phyloP scores from a whole-genome alignment of 1,284 basidiomycete species.

The Xerocomus nothofagi region DNA sequence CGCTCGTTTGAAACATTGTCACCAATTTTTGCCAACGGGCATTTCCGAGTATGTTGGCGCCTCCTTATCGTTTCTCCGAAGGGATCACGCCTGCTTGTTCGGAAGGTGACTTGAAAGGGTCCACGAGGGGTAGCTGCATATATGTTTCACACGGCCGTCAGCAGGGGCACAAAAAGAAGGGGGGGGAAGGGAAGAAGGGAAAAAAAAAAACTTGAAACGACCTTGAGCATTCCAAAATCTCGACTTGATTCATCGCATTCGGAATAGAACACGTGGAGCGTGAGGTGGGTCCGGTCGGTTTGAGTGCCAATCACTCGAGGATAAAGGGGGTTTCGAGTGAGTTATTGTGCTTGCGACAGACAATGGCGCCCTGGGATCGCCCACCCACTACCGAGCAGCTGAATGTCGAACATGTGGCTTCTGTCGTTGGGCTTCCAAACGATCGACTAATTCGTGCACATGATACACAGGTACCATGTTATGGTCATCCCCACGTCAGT shows the following conservation, averaged over 20 bases:
- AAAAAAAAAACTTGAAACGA: slow-evolving; percentile 20
- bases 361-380: slow-evolving; percentile 43
- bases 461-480: slow-evolving; percentile 52
- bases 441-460: slow-evolving; percentile 62
- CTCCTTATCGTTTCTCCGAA: slow-evolving; percentile 56
- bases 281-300: slow-evolving; percentile 54
- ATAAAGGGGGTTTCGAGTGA: slow-evolving; percentile 41
- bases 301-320: slow-evolving; percentile 35
- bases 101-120: slow-evolving; percentile 44
- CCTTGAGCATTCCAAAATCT: slow-evolving; percentile 58
- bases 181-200: too few species aligned
- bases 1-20: too few species aligned
- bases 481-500: slow-evolving; percentile 48
- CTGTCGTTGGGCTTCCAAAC: slow-evolving; percentile 62
- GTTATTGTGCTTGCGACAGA: slow-evolving; percentile 23
- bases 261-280: slow-evolving; percentile 54
- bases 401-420: slow-evolving; percentile 55
- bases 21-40: slow-evolving; percentile 43
- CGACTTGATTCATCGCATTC: slow-evolving; percentile 44
- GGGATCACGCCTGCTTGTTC: slow-evolving; percentile 47
- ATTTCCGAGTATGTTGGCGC: slow-evolving; percentile 57
- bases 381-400: slow-evolving; percentile 48
- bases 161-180: neutral
- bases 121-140: slow-evolving; percentile 57
- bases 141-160: neutral